Conservation (phyloP, 257 asterid genomes). For the Paraleonurus japonicus region DNA sequence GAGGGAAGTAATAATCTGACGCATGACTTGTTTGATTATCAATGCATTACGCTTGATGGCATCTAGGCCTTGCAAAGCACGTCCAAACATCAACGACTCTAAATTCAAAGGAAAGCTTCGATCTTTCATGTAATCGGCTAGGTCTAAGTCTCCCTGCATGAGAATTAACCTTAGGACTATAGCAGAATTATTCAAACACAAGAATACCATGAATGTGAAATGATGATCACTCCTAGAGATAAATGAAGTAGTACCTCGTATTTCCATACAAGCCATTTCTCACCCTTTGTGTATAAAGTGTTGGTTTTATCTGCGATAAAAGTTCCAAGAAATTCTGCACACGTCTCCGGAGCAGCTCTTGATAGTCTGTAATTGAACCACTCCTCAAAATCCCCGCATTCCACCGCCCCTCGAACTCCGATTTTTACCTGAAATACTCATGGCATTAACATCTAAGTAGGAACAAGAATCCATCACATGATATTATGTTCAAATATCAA, state of each 20-base stretch:
- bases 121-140: constrained; percentile 84
- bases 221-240: background rate
- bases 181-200: background rate
- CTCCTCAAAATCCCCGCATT: constrained; percentile 90
- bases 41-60: constrained; percentile 75
- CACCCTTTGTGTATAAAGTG: constrained; percentile 73
- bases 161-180: constrained; percentile 6
- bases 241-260: constrained; percentile 65
- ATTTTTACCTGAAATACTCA: constrained; percentile 55
- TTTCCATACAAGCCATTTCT: constrained; percentile 99
- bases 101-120: constrained; percentile 81
- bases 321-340: constrained; percentile 95
- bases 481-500: background rate
- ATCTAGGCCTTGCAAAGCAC: constrained; percentile 64
- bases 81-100: constrained; percentile 87
- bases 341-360: constrained; percentile 94
- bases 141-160: constrained; percentile 86
- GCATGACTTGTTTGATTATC: constrained; percentile 88
- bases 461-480: background rate
- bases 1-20: constrained; percentile 85
- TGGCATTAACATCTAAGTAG: constrained; percentile 11
- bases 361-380: constrained; percentile 95
- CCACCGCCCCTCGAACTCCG: constrained; percentile 88
- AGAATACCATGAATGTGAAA: background rate
- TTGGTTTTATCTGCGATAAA: constrained; percentile 74